Base-by-base conservation (phyloP, 768 basidiomycete species). In the Tulasnella sp. region DNA sequence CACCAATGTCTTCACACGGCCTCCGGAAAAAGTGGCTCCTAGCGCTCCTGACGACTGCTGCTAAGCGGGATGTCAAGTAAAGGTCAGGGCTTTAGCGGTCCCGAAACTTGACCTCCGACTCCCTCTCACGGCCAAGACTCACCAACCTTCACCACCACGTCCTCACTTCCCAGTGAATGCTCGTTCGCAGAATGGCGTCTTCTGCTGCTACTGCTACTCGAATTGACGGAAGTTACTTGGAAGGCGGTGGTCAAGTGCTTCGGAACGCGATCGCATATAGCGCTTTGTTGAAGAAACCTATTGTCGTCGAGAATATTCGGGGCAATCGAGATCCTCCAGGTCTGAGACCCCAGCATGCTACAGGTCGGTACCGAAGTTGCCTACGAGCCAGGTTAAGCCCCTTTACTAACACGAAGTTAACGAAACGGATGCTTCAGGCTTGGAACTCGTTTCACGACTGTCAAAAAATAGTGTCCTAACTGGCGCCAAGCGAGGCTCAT, bases 311-410 rank as follows among this genome's bases (percentile, higher is more conserved):
- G 39, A 87, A 88, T 17, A 86, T 92, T 35, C 86, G 91, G 36
- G 80, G 80, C 64, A 83, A 83, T 32, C 83, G 91, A 65, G 83
- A 73, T 39, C 86, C 85, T 19, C 87, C 89, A 17, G 91, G 90
- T 0, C 80, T 92, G 41, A 89, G 85, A 77, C 86, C 85, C 63
- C 90, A 93, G 76, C 91, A 92, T 78, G 85, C 86, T 65, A 85
- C 88, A 75, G 90, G 90, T 86, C 70, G 19, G 79, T 76, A 8
- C 59, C 76, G 22, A 32, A 7, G 6, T 17, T 17, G 5, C 52
- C 5, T 6, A 6, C 22, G 4, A 3, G 1, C 29, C 2, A 19
- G 29, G 67, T 41, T 14, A 26, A 44, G n/a, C n/a, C 52, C 26
- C 41, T 59, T 17, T 1, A 12, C 36, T 36, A 0, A 35, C 17